Base-by-base conservation (phyloP, 2,329 filamentous ascomycete genomes). In the Stylonectria norvegica region DNA sequence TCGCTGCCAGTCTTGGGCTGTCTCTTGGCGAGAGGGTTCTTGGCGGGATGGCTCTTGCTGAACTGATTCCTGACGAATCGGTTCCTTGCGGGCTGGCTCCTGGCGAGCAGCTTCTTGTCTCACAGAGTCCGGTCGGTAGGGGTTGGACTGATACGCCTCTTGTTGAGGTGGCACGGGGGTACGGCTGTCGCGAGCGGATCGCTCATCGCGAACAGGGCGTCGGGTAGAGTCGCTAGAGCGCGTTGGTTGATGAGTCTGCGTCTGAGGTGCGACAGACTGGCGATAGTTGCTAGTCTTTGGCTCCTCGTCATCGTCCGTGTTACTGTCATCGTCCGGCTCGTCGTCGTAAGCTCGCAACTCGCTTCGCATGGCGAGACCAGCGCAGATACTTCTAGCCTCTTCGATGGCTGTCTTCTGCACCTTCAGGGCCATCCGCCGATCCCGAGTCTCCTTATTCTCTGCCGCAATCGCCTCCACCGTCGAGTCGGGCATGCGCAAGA, bases 361-460 rank as follows among this genome's bases (percentile, higher is more conserved):
- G 48, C 73, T 75, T 27, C 73, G 63, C 72, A 76, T 75, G 6
- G 73, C 72, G 12, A 76, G 59, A 40, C 64, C 66, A 29, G 72
- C 71, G 45, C 72, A 75, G 16, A 74, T 68, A 34, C 66, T 68
- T 37, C 67, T 67, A 19, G 72, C 72, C 45, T 75, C 72, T 29
- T 74, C 70, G 36, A 75, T 75, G 2, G 71, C 70, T 47, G 65
- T 62, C 62, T 72, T 73, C 53, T 74, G 71, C 14, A 57, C 52
- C 59, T 72, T 72, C 38, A 76, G 64, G 1, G 67, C 61, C 46
- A 68, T 59, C 36, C 72, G 66, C n/a, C 70, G 61, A 20, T 76
- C 72, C 4, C 72, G 62, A 1, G 71, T 75, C 58, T 73, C 70
- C 62, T 72, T 73, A 53, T 75, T 74, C 60, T 76, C 72, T 1